Evolutionary conservation across 176 grass and related monocot genomes (phyloP).

Genomic region (Ensete glaucum): DNA sequence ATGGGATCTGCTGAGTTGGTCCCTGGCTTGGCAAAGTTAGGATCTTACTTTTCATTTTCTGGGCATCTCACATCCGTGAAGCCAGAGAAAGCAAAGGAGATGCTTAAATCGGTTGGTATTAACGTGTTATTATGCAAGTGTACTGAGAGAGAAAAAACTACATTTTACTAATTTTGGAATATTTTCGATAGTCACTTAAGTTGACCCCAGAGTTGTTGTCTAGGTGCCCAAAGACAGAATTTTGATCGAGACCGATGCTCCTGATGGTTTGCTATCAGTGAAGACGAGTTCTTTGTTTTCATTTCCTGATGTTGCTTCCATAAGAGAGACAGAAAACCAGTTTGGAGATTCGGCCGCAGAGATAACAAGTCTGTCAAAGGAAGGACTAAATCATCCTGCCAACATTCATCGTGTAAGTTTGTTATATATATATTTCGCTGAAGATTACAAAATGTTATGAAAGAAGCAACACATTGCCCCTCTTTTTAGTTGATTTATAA

Average conservation of each 20-base stretch:
- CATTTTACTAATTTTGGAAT: background rate
- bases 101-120: constrained; percentile 62
- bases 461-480: no score
- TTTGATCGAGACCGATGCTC: constrained; percentile 77
- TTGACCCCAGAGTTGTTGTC: constrained; percentile 3
- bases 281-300: constrained; percentile 42
- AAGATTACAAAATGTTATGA: no score
- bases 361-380: constrained; percentile 8
- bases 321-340: constrained; percentile 22
- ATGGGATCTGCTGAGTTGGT: constrained; percentile 86
- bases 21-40: constrained; percentile 51
- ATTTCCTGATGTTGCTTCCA: constrained; percentile 21
- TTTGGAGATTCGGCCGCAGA: constrained; percentile 14
- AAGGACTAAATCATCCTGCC: constrained; percentile 61
- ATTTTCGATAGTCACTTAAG: background rate
- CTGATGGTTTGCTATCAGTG: constrained; percentile 55
- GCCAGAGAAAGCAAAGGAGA: constrained; percentile 56
- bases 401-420: constrained; percentile 76
- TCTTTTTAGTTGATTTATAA: no score
- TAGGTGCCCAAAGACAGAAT: constrained; percentile 85
- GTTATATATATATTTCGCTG: background rate
- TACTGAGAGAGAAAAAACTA: background rate
- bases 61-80: constrained; percentile 66
- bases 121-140: background rate
- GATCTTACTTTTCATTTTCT: constrained; percentile 79